Base-by-base conservation (phyloP, 768 basidiomycete species). In the Pleurotus giganteus region DNA sequence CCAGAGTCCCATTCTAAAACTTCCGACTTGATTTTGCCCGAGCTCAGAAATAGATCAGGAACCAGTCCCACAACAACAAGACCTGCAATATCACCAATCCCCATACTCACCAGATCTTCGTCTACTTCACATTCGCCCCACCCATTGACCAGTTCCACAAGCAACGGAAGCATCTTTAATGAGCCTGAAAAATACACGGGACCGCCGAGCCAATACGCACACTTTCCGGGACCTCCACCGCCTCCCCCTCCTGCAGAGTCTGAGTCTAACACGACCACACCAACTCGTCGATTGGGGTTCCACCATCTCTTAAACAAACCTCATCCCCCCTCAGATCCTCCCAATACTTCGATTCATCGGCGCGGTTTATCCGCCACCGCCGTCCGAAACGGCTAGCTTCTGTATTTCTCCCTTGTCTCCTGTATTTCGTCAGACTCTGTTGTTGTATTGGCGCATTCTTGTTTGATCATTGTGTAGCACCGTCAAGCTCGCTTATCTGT, bases 151-250 rank as follows among this genome's bases (percentile, higher is more conserved):
- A 71, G 69, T 61, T 63, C 66, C 54, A 26, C 19, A 3, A n/a
- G 31, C 15, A 72, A 71, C 63, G 62, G 72, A 60, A 58, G 72
- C 60, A 62, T 68, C 60, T 60, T 71, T 23, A 76, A 78, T 61
- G 83, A 82, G 47, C 61, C 73, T 26, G 80, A 80, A 63, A 73
- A 68, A 46, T 85, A 76, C 58, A 74, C 73, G n/a, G 88, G 88
- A 3, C 86, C 88, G 31, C 76, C 88, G 45, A 80, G 78, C 53
- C 84, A 86, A 58, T 89, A 85, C 69, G 84, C 88, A 13, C 77
- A 77, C 56, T 88, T 89, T 58, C 87, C 86, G 21, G 86, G 86
- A 55, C n/a, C n/a, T n/a, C n/a, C n/a, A n/a, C 88, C 88, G 52
- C 86, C 85, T 52, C 58, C 64, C 43, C 65, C 69, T 29, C 65